Evolutionary conservation across 768 basidiomycete genomes (phyloP).

Genomic region (Rhodotorula babjevae): DNA sequence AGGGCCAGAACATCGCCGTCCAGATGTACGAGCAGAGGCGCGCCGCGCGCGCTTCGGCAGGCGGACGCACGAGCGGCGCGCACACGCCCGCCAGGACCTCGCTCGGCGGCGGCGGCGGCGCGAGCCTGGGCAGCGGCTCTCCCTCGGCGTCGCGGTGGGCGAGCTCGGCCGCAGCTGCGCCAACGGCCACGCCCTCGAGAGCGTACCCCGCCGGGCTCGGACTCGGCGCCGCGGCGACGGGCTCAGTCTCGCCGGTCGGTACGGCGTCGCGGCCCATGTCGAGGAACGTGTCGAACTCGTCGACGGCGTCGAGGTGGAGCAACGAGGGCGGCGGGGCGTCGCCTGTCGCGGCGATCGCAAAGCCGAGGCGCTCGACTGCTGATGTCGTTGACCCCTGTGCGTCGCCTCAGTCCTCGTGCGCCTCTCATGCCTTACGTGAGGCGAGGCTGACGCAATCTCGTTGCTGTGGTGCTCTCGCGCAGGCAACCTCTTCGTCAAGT

Average conservation of each 20-base stretch:
- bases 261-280: background rate
- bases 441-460: too few relatives aligned
- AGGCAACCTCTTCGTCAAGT: slow-evolving; percentile 53
- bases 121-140: background rate
- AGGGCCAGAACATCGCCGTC: slow-evolving; percentile 23
- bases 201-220: background rate
- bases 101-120: background rate
- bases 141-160: background rate
- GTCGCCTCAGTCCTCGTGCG: background rate
- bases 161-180: background rate
- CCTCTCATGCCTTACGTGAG: background rate
- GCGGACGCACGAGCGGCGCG: background rate
- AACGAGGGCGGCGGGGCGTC: background rate
- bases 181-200: background rate
- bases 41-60: background rate
- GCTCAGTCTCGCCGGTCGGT: too few relatives aligned
- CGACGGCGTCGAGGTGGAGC: background rate
- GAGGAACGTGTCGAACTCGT: background rate
- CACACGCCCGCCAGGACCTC: too few relatives aligned
- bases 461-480: slow-evolving; percentile 55
- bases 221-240: background rate
- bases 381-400: slow-evolving; percentile 25
- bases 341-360: too few relatives aligned
- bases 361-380: background rate
- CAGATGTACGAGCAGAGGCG: slow-evolving; percentile 17